These are phyloP conservation scores for Lachnellula arida DNA, from an alignment of 2,329 filamentous ascomycete genomes.

Conservation along the genomic window DNA sequence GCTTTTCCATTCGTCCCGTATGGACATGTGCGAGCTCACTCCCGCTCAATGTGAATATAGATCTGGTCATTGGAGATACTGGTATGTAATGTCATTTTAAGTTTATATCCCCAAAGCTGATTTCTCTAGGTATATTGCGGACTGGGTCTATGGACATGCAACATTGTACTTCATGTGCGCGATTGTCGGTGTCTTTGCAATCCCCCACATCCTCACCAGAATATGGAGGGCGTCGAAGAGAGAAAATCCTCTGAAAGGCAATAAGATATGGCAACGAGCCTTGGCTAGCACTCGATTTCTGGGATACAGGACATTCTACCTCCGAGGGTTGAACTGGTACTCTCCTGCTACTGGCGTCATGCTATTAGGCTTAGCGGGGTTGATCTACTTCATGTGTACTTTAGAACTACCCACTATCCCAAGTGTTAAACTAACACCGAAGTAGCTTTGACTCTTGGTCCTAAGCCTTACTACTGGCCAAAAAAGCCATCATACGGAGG, in stretches of 20 bases:
- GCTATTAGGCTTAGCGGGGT: conserved; percentile 8
- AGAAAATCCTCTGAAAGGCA: neutral
- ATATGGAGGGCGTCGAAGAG: neutral
- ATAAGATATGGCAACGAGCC: neutral
- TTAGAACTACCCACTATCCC: neutral
- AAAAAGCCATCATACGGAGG: conserved; percentile 40
- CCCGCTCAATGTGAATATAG: conserved; percentile 7
- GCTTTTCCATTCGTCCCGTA: conserved; percentile 8
- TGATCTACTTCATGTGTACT: conserved; percentile 14
- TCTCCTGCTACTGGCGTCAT: conserved; percentile 13
- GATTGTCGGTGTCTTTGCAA: conserved; percentile 9
- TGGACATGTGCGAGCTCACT: conserved; percentile 7
- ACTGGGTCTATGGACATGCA: conserved; percentile 10
- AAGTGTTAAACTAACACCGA: neutral
- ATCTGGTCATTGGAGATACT: conserved; percentile 11
- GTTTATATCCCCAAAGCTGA: no score
- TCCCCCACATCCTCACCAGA: conserved; percentile 4
- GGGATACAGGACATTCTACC: conserved; percentile 9
- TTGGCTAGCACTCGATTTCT: conserved; percentile 2
- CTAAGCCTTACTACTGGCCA: conserved; percentile 20
- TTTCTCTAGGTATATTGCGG: conserved; percentile 11
- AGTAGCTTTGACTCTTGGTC: conserved; percentile 11
- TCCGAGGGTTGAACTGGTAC: conserved; percentile 9
- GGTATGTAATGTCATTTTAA: neutral
- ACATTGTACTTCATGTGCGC: conserved; percentile 15